Evolutionary conservation across 345 rosid species (phyloP), one percentile per base, ranked within the genome.

Genomic region (Murraya paniculata): DNA sequence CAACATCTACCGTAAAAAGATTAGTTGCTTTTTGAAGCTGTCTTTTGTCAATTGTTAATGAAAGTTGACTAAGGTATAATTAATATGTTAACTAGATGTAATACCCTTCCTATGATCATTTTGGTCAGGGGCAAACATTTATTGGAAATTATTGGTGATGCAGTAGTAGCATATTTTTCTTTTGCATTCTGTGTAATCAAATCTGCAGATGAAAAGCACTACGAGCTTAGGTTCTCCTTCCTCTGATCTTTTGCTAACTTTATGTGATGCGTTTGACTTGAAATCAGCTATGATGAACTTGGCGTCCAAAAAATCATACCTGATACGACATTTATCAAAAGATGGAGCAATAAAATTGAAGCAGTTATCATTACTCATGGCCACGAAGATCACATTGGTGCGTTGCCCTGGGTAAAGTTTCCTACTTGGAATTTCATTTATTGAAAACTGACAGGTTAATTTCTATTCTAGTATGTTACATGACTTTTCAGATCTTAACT

Each of bases 361-460:
- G 99, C 97, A 75, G 93, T 96, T 85, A 81, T 96, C 77, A 96
- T 96, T 81, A 96, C 99, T 33, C 99, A 96, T 71, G 99, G 99
- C 77, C 99, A 96, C 38, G 99, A 96, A 87, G 99, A 96, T 90
- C 99, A 96, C 98, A 96, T 96, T 82, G 99, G 99, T 89, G 98
- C 99, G 66, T 92, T 96, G 97, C 98, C 99, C 80, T 96, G 99
- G 99, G 99, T 96, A 96, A 91, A 80, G 87, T 78, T 84, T 87
- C 91, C 84, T 77, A 77, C 84, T 80, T 71, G 79, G 19, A 68
- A 39, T 39, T 55, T 72, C 36, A 62, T 45, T 31, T 75, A 64
- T 27, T 73, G 36, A 55, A 39, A 9, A 53, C 19, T 50, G 41
- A 53, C 25, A 16, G 1, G 56, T 74, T 61, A 28, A 41, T 9